phyloP scores from a whole-genome alignment of 2,329 filamentous ascomycete genomes.

The Exophiala spinifera region DNA sequence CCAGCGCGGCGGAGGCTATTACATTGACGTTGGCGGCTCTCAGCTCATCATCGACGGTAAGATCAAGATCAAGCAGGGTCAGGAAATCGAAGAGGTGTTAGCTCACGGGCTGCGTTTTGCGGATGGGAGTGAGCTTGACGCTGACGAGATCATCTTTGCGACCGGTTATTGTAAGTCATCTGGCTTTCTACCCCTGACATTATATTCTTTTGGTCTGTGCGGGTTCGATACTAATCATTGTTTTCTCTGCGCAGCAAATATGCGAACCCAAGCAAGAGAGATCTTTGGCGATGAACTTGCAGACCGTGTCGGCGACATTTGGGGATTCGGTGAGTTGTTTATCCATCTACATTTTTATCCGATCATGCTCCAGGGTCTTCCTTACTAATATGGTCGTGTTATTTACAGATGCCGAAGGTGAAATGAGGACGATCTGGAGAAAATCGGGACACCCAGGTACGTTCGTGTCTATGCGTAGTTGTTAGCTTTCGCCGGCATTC shows the following conservation, averaged over 20 bases:
- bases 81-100: slow-evolving; percentile 55
- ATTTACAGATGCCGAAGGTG: slow-evolving; percentile 44
- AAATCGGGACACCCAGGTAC: slow-evolving; percentile 57
- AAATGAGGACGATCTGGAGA: slow-evolving; percentile 61
- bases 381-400: background rate
- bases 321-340: slow-evolving; percentile 50
- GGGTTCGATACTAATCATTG: too few relatives aligned
- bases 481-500: too few relatives aligned
- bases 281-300: slow-evolving; percentile 64
- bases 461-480: too few relatives aligned
- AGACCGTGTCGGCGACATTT: slow-evolving; percentile 57
- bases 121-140: slow-evolving; percentile 58
- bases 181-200: too few relatives aligned
- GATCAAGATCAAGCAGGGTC: slow-evolving; percentile 63
- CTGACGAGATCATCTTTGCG: slow-evolving; percentile 62
- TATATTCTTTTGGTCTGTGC: too few relatives aligned
- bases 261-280: slow-evolving; percentile 57
- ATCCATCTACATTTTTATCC: too few relatives aligned
- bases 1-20: slow-evolving; percentile 66
- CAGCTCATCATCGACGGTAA: slow-evolving; percentile 62
- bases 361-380: background rate
- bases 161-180: slow-evolving; percentile 46
- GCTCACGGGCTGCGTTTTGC: slow-evolving; percentile 50
- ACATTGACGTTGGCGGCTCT: slow-evolving; percentile 65
- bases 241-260: slow-evolving; percentile 49